Conservation (phyloP, 2,329 filamentous ascomycete species). For the Cordyceps farinosa region DNA sequence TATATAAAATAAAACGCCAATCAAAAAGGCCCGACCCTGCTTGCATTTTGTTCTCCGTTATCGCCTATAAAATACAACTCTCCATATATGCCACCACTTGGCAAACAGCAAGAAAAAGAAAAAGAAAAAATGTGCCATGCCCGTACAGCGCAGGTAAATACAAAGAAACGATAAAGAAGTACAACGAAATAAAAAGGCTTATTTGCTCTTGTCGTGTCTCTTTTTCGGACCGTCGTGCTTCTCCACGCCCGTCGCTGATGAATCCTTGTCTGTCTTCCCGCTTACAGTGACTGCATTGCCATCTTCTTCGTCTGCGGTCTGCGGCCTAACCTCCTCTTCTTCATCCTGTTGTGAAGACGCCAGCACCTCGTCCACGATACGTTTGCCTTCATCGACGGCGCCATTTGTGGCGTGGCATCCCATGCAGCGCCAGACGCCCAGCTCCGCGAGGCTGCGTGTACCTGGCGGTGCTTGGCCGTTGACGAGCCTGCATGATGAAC, state of each 20-base stretch:
- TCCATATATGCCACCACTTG: neutral
- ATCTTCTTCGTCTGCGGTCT: conserved; percentile 18
- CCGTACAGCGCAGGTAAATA: neutral
- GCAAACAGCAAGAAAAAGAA: neutral
- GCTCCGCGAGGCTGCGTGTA: conserved; percentile 67
- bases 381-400: conserved; percentile 69
- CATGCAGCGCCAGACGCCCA: conserved; percentile 86
- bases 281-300: conserved; percentile 17
- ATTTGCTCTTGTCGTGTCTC: conserved; percentile 26
- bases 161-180: neutral
- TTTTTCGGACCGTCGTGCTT: conserved; percentile 26
- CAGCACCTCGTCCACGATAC: conserved; percentile 66
- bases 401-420: conserved; percentile 82
- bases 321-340: conserved; percentile 18
- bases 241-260: conserved; percentile 16
- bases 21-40: too few species aligned
- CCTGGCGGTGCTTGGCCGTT: conserved; percentile 96
- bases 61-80: neutral
- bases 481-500: conserved; percentile 75
- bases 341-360: conserved; percentile 25
- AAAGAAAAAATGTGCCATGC: neutral
- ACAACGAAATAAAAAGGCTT: neutral
- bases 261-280: neutral
- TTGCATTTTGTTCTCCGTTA: too few species aligned
- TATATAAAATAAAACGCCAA: too few species aligned